Evolutionary conservation across 805 yeast genomes (phyloP).

Genomic region (Jamesozyma gamospora): DNA sequence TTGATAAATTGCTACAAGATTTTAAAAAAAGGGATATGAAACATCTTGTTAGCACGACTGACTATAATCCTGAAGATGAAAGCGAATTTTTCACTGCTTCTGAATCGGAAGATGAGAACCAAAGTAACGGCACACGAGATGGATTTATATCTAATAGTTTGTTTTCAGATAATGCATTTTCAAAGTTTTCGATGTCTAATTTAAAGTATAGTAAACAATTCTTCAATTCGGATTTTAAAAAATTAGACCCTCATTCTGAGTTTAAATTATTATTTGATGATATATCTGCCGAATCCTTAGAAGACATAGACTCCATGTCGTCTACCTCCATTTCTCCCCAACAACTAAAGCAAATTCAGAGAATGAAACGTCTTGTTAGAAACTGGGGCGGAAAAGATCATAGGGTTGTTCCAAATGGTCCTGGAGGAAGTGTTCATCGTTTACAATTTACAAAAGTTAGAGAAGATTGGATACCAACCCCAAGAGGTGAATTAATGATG

Average conservation of each 20-base stretch:
- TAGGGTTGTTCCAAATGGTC: slow-evolving; percentile 57
- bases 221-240: slow-evolving; percentile 26
- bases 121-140: slow-evolving; percentile 6
- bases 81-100: slow-evolving; percentile 36
- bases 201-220: slow-evolving; percentile 13
- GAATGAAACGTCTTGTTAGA: slow-evolving; percentile 40
- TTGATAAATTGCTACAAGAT: slow-evolving; percentile 46
- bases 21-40: slow-evolving; percentile 24
- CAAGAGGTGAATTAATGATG: slow-evolving; percentile 51
- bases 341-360: slow-evolving; percentile 51
- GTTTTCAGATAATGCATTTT: slow-evolving; percentile 18
- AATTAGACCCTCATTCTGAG: slow-evolving; percentile 69
- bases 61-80: slow-evolving; percentile 25
- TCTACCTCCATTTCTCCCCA: slow-evolving; percentile 63
- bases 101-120: slow-evolving; percentile 19
- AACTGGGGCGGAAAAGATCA: slow-evolving; percentile 84
- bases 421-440: slow-evolving; percentile 44
- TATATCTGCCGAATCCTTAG: slow-evolving; percentile 53
- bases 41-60: slow-evolving; percentile 7
- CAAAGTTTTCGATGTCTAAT: slow-evolving; percentile 12
- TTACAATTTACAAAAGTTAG: slow-evolving; percentile 59
- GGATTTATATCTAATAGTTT: slow-evolving; percentile 28
- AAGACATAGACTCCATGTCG: slow-evolving; percentile 69
- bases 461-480: slow-evolving; percentile 73
- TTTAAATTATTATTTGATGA: slow-evolving; percentile 62